phyloP scores from a whole-genome alignment of 2,329 filamentous ascomycete genomes.

The Dactylellina haptotyla region DNA sequence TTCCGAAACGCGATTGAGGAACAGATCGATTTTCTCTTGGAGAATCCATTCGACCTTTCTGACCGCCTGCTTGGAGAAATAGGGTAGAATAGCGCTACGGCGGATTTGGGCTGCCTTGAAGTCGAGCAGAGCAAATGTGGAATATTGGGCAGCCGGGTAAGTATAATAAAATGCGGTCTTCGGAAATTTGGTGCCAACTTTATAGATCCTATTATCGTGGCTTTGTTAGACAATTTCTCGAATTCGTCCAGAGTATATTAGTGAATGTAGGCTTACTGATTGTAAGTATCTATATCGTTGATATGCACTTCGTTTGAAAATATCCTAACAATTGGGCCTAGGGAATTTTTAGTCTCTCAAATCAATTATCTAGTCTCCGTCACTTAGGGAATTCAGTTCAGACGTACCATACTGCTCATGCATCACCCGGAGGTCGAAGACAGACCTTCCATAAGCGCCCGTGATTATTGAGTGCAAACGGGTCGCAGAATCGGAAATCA shows the following conservation, averaged over 20 bases:
- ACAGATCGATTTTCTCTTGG: slow-evolving; percentile 16
- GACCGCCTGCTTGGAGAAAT: slow-evolving; percentile 27
- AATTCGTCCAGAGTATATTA: background rate
- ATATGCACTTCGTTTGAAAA: slow-evolving; percentile 60
- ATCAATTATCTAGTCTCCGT: background rate
- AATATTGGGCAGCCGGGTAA: slow-evolving; percentile 18
- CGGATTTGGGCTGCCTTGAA: slow-evolving; percentile 24
- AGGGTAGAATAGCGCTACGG: slow-evolving; percentile 23
- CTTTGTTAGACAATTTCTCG: slow-evolving; percentile 11
- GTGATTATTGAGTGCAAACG: slow-evolving; percentile 53
- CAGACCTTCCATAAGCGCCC: slow-evolving; percentile 7
- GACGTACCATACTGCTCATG: slow-evolving; percentile 30
- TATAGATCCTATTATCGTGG: slow-evolving; percentile 13
- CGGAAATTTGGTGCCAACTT: slow-evolving; percentile 30
- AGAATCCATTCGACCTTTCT: slow-evolving; percentile 16
- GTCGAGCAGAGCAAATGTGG: slow-evolving; percentile 19
- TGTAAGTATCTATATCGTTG: slow-evolving; percentile 57
- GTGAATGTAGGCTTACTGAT: slow-evolving; percentile 34
- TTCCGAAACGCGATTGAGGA: slow-evolving; percentile 21
- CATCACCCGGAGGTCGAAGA: slow-evolving; percentile 20
- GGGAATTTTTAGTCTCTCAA: background rate
- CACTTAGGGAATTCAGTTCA: background rate
- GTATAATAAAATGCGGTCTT: slow-evolving; percentile 21
- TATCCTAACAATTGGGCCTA: slow-evolving; percentile 62
- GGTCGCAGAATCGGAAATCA: slow-evolving; percentile 59